A percentile compares a stretch with the other conserved stretches of the same genome.
These are phyloP conservation scores for Pseudozyma hubeiensis DNA, from an alignment of 1,284 basidiomycete genomes.

Conservation along the genomic window DNA sequence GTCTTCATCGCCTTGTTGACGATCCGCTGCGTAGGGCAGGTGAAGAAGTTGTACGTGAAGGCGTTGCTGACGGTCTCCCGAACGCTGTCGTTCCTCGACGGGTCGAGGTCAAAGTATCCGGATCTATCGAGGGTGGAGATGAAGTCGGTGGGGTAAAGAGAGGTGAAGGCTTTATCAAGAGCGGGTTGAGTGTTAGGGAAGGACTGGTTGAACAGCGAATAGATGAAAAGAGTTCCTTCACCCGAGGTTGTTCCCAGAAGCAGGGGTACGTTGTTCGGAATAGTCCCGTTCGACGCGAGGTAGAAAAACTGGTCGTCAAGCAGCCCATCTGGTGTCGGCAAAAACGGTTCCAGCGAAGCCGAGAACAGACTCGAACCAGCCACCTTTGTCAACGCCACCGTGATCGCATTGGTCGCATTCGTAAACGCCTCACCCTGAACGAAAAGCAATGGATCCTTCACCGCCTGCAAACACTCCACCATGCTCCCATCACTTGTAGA, in stretches of 20 bases:
- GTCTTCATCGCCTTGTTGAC: slow-evolving; percentile 17
- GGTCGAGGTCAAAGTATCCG: slow-evolving; percentile 33
- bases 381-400: slow-evolving; percentile 10
- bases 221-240: slow-evolving; percentile 38
- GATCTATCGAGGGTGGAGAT: slow-evolving; percentile 13
- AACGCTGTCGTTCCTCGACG: slow-evolving; percentile 24
- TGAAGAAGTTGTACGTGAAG: slow-evolving; percentile 48
- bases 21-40: slow-evolving; percentile 40
- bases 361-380: slow-evolving; percentile 5
- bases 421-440: slow-evolving; percentile 25
- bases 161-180: slow-evolving; percentile 17
- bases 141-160: slow-evolving; percentile 14
- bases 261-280: slow-evolving; percentile 42
- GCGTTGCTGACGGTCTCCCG: slow-evolving; percentile 23
- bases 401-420: slow-evolving; percentile 27
- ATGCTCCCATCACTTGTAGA: slow-evolving; percentile 17
- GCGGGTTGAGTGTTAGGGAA: slow-evolving; percentile 21
- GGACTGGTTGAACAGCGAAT: slow-evolving; percentile 19
- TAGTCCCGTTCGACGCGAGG: slow-evolving; percentile 41
- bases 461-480: slow-evolving; percentile 44
- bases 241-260: slow-evolving; percentile 35
- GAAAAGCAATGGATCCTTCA: slow-evolving; percentile 18
- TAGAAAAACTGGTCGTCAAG: slow-evolving; percentile 48
- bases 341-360: slow-evolving; percentile 35
- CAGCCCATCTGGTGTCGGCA: slow-evolving; percentile 35